Conservation (phyloP, 2,329 filamentous ascomycete species). For the Microsporum audouinii region DNA sequence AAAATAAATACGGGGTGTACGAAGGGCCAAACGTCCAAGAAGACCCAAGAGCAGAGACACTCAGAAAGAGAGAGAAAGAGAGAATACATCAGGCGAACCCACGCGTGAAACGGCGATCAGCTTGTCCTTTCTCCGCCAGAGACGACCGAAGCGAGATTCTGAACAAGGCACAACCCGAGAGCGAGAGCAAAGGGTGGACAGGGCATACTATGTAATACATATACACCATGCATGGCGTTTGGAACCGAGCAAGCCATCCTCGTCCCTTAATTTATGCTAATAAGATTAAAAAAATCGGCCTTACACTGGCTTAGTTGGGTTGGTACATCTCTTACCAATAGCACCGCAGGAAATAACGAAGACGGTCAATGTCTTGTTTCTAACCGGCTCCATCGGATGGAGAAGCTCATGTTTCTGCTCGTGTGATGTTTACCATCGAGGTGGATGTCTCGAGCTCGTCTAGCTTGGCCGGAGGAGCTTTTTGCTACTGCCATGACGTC, state of each 20-base stretch:
- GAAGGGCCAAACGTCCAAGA: too few relatives aligned
- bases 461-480: neutral
- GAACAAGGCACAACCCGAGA: too few relatives aligned
- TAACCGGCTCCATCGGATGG: neutral
- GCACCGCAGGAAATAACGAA: too few relatives aligned
- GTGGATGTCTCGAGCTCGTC: neutral
- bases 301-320: neutral
- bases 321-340: neutral
- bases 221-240: neutral
- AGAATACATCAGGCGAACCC: too few relatives aligned
- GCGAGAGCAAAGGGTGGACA: neutral
- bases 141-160: neutral
- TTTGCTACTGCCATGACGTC: neutral
- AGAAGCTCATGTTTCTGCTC: neutral
- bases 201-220: neutral
- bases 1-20: too few relatives aligned
- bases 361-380: too few relatives aligned
- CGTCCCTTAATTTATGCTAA: neutral
- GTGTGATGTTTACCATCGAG: neutral
- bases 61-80: too few relatives aligned
- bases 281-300: neutral
- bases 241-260: neutral
- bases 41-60: neutral
- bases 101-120: too few relatives aligned
- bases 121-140: neutral